Base-by-base conservation (phyloP, 805 yeast genomes). In the Phaffomyces opuntiae region DNA sequence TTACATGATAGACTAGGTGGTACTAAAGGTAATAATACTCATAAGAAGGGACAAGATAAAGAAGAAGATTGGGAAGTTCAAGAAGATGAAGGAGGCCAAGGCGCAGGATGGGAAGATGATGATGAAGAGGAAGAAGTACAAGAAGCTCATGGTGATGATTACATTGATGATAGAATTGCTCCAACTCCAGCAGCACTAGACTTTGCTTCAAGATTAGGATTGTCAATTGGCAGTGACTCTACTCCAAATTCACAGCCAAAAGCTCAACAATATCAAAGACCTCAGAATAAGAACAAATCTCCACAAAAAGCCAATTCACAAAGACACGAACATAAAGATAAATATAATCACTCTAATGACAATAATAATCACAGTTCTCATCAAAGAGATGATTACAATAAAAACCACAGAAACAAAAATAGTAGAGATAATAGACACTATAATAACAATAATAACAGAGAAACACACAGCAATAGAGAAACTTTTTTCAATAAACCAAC, bases 161-260 rank as follows among this genome's bases (percentile, higher is more conserved):
- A 21, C 7, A 34, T 31, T n/a, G 49, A 40, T 27, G 58, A 47
- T 8, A 49, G 40, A 42, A 38, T 25, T 3, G 49, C 47, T 3
- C 55, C 59, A 19, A 53, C 58, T 1, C 42, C 49, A 16, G 60
- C 52, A 9, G 62, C 57, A 0, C 43, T 41, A 12, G 51, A 45
- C 24, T 50, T 57, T 32, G 61, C 60, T 9, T 44, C 59, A n/a
- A 47, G 61, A 21, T 40, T 57, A 17, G 60, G 61, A 1, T 38
- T 55, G 21, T 42, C 52, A 0, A 21, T 51, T 13, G 36, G 27
- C 19, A 31, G 7, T 5, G 19, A 29, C 6, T 35, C 17, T 14
- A 29, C 39, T 7, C 29, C 38, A 27, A 26, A 44, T 17, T 3
- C 19, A 27, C 8, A 12, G 13, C 13, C 31, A 29, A 33, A 32